A percentile compares a stretch with the other conserved stretches of the same genome.
These are phyloP conservation scores for Dipodascus albidus DNA, from an alignment of 805 yeast genomes.

Conservation along the genomic window DNA sequence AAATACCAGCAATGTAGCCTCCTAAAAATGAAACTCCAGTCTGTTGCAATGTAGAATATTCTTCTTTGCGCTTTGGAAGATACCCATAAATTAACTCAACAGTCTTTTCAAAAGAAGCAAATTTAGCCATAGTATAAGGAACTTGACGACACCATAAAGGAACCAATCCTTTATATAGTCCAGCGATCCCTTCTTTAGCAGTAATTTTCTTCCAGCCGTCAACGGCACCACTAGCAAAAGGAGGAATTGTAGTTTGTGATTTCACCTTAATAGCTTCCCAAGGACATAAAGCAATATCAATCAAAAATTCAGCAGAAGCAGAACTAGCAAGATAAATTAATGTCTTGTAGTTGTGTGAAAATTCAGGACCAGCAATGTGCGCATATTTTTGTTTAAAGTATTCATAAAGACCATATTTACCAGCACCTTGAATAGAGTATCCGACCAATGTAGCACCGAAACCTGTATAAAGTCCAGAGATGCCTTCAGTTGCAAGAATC, in stretches of 20 bases:
- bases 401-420: conserved; percentile 94
- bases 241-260: conserved; percentile 89
- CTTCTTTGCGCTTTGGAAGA: conserved; percentile 61
- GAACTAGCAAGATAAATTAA: conserved; percentile 71
- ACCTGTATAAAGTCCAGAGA: conserved; percentile 72
- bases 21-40: conserved; percentile 92
- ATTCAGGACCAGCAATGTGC: conserved; percentile 49
- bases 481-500: conserved; percentile 65
- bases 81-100: conserved; percentile 67
- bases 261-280: conserved; percentile 91
- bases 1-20: conserved; percentile 95
- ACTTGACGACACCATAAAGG: conserved; percentile 96
- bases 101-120: conserved; percentile 86
- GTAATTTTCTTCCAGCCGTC: conserved; percentile 60
- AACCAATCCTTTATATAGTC: conserved; percentile 76
- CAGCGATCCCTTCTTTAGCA: conserved; percentile 57
- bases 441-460: conserved; percentile 88
- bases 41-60: conserved; percentile 65
- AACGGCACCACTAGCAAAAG: conserved; percentile 50
- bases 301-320: conserved; percentile 89
- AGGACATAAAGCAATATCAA: conserved; percentile 85
- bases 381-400: conserved; percentile 73
- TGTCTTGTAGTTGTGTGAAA: conserved; percentile 55
- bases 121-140: conserved; percentile 98
- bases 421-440: conserved; percentile 93